Base-by-base conservation (phyloP, 192 early-diverging fungal genomes). In the Phlyctochytrium bullatum region DNA sequence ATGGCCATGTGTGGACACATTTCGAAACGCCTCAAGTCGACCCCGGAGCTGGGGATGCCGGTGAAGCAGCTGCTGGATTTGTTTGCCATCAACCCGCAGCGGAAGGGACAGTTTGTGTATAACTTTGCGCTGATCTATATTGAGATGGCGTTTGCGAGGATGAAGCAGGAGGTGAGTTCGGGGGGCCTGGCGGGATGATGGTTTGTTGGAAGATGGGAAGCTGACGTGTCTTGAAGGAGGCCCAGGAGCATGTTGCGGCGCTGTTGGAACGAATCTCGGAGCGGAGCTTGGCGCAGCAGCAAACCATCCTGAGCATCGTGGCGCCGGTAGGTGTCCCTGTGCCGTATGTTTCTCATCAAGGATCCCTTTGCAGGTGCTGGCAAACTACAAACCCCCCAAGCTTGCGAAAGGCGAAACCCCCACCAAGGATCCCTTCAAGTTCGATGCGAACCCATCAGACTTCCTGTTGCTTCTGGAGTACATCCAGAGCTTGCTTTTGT, bases 71-170 rank as follows among this genome's bases (percentile, higher is more conserved):
- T 98, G 1, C 35, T 93, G 0, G 75, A 80, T 17, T 82, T 89
- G 54, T 89, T 88, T 20, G 50, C 23, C 17, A 27, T 61, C 10
- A 35, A 28, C 6, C 6, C 6, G 27, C 62, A 66, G 28, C 64
- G 52, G 6, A 57, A 73, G 0, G 68, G 76, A 0, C 66, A 73
- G 14, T 79, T 92, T 52, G 84, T 93, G 17, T 87, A 86, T 52
- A 89, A 89, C 69, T 91, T 97, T 70, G 83, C 86, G 10, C 76
- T 96, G 2, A 87, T 98, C 66, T 98, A 94, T 52, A 62, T 98
- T 1, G 86, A 93, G 24, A 91, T 93, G 83, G 93, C 86, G 0
- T 80, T 90, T 30, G 73, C 73, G 17, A 72, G 88, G 2, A 60
- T 87, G 28, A n/a, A 29, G 14, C 58, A 61, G 17, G 64, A 73